Percentiles rank a stretch among this genome's conserved stretches.
Evolutionary conservation across 352 stramenopile genomes (phyloP).

Genomic region (Phytophthora europaea): DNA sequence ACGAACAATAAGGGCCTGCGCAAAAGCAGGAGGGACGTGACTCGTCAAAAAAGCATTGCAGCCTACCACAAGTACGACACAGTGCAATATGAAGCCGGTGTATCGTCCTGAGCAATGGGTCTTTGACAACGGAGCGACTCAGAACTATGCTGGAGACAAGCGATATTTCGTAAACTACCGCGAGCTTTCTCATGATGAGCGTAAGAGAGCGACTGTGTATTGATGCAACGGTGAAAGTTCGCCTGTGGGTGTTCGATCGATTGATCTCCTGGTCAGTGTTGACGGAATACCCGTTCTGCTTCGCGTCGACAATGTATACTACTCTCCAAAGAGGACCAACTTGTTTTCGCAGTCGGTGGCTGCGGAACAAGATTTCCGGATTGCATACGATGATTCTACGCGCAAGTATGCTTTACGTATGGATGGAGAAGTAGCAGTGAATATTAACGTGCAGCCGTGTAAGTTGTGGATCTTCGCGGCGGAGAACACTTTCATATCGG

Average conservation of each 20-base stretch:
- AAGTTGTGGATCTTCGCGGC: conserved; percentile 15
- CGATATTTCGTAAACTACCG: conserved; percentile 12
- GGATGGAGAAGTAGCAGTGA: not conserved
- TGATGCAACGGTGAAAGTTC: conserved; percentile 2
- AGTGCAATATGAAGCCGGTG: not conserved
- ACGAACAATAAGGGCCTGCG: not conserved
- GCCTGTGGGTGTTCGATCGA: not conserved
- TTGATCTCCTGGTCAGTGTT: conserved; percentile 8
- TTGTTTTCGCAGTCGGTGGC: not conserved
- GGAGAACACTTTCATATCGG: conserved; percentile 1
- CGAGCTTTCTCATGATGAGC: no score
- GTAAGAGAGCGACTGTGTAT: not conserved
- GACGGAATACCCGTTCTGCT: not conserved
- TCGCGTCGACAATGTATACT: conserved; percentile 10
- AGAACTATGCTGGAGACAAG: conserved; percentile 15
- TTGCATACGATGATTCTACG: not conserved
- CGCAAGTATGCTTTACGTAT: conserved; percentile 1
- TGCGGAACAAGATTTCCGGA: conserved; percentile 8
- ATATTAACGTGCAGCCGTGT: not conserved
- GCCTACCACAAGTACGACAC: no score
- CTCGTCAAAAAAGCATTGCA: no score
- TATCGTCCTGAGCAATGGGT: conserved; percentile 6
- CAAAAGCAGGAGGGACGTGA: not conserved
- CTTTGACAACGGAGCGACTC: conserved; percentile 9
- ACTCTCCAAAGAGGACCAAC: conserved; percentile 6